Evolutionary conservation across 768 basidiomycete species (phyloP), one percentile per base, ranked within the genome.

Genomic region (Ramaria rubella): DNA sequence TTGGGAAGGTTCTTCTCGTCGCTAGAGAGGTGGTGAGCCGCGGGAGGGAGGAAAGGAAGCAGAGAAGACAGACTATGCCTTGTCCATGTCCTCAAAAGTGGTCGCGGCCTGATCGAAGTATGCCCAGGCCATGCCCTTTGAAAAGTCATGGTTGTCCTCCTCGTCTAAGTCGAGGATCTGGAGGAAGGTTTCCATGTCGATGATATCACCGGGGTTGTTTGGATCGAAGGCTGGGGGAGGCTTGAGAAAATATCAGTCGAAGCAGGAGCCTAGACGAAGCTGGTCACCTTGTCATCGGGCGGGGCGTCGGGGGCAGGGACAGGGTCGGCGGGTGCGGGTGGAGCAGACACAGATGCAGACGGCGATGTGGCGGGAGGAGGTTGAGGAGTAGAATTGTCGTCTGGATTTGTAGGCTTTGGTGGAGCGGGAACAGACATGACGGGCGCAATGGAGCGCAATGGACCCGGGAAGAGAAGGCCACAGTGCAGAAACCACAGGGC

Each of bases 111-210:
- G 96, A 1, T 72, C 69, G 67, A 94, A 89, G 70, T 89, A 99
- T 1, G 82, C 88, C 64, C 72, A 68, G 14, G 85, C 85, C 84
- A 97, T 94, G 38, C 72, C 81, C 57, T 73, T 74, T 15, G 87
- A 87, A 70, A 98, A 99, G 6, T 86, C 85, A 55, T 75, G 77
- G 57, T 82, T 87, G n/a, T 83, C 89, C 8, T 45, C 44, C n/a
- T 93, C 94, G 67, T 92, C 96, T 64, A 98, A 81, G 52, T 97
- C 94, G 60, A 94, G 78, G 61, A 98, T 83, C 71, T 98, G 95
- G 5, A 69, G 63, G 68, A 99, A 92, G 17, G 80, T 86, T 0
- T 86, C 83, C 81, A 83, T 81, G 68, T 96, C 82, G 65, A 97
- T 82, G 34, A 82, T 71, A 19, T 29, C 52, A n/a, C 50, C 46